Base-by-base conservation (phyloP, 371 early-diverging fungal species). In the Mortierella sp. region DNA sequence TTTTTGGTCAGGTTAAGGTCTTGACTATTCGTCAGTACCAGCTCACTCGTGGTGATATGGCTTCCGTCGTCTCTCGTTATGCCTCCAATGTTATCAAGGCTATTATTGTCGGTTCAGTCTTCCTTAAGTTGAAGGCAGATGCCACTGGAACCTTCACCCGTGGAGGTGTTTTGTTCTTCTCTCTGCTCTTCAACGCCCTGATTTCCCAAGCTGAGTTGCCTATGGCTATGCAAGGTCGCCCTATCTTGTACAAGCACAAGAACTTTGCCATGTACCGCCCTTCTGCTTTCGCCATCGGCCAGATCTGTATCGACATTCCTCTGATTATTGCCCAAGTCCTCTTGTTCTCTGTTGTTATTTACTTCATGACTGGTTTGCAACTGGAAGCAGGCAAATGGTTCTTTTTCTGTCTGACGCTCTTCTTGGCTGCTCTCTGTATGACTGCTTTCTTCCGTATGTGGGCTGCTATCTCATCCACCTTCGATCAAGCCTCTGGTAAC, bases 71-170 rank as follows among this genome's bases (percentile, higher is more conserved):
- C 22, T 90, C 91, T 68, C 87, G 89, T 33, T 88, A 87, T 64
- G 87, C 89, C 36, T 87, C 89, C 15, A 87, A 87, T 50, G 74
- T 70, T 62, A 84, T 86, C 6, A 70, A 76, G 86, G 89, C 89
- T 40, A 70, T 89, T 21, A 89, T 92, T 55, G 87, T 89, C 50
- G 92, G 92, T 4, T 59, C 60, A 8, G 41, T 59, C 38, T 59
- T 59, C 38, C 41, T 38, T 38, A 59, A 55, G 1, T 55, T 55
- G 55, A 9, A 55, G 55, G 36, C 41, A 59, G 43, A 47, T 43
- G 91, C 76, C 89, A 89, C 62, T 24, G 93, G 94, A 47, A 89
- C 91, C 55, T 92, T 92, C 74, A 88, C 90, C 3, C 90, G 95
- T 38, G 93, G 93, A 45, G 94, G 94, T 84, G 92, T 89, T 28